These are phyloP conservation scores for Lepiota brunneoincarnata DNA, from an alignment of 768 basidiomycete genomes.

Conservation along the genomic window DNA sequence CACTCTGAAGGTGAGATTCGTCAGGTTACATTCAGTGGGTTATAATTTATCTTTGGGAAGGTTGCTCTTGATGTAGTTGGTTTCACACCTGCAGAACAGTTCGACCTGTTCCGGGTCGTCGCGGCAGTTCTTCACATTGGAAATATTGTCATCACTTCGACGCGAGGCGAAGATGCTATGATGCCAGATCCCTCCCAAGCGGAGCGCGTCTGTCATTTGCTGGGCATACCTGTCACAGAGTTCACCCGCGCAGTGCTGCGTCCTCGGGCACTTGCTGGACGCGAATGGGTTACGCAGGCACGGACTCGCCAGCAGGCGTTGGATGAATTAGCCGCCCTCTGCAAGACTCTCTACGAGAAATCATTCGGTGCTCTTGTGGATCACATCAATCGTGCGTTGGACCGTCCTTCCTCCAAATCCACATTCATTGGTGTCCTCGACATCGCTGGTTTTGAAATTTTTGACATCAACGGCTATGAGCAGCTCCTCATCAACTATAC, in stretches of 20 bases:
- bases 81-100: constrained; percentile 79
- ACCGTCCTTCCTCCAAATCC: constrained; percentile 86
- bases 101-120: constrained; percentile 91
- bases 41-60: constrained; percentile 35
- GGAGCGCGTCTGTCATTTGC: constrained; percentile 84
- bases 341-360: constrained; percentile 97
- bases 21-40: background rate
- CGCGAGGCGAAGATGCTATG: constrained; percentile 74
- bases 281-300: constrained; percentile 96
- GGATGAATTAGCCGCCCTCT: constrained; percentile 87
- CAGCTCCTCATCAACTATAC: constrained; percentile 98
- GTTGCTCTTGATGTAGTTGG: constrained; percentile 87
- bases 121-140: constrained; percentile 95
- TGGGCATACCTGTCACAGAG: constrained; percentile 84
- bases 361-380: constrained; percentile 93
- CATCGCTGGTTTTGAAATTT: constrained; percentile 99
- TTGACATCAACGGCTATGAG: constrained; percentile 92
- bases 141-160: constrained; percentile 81
- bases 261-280: constrained; percentile 88
- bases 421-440: constrained; percentile 98
- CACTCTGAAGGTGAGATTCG: constrained; percentile 57
- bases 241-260: constrained; percentile 87
- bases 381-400: constrained; percentile 90
- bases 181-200: constrained; percentile 84
- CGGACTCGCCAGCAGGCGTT: constrained; percentile 88